phyloP scores from a whole-genome alignment of 148 eudicot genomes.

The Rhododendron molle region DNA sequence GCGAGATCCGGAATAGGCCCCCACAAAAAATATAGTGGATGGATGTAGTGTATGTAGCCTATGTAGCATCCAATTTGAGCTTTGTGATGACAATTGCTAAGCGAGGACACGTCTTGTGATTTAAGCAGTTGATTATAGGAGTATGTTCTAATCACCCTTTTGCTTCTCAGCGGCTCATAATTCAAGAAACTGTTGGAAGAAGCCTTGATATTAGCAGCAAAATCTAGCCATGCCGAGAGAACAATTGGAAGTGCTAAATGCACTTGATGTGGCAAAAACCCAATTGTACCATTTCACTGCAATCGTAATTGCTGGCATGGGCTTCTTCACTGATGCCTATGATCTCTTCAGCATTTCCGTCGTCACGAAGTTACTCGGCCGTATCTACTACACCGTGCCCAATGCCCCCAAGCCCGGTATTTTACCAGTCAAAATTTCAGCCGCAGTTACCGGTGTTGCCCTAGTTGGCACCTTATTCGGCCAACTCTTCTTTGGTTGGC shows the following conservation, averaged over 20 bases:
- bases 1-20: too few species aligned
- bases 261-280: constrained; percentile 25
- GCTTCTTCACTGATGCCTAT: constrained; percentile 31
- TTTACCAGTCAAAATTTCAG: constrained; percentile 19
- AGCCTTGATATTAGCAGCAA: not conserved
- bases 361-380: constrained; percentile 34
- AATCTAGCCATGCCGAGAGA: constrained; percentile 14
- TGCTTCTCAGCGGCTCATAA: not conserved
- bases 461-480: constrained; percentile 34
- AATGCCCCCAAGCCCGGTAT: constrained; percentile 10
- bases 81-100: too few species aligned
- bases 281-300: not conserved
- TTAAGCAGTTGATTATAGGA: too few species aligned
- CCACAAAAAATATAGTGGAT: too few species aligned
- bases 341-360: constrained; percentile 30
- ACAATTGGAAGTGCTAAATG: constrained; percentile 27
- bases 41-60: too few species aligned
- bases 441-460: constrained; percentile 30
- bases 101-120: too few species aligned
- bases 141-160: not conserved
- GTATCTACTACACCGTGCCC: constrained; percentile 18
- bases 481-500: constrained; percentile 22
- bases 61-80: too few species aligned
- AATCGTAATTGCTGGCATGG: not conserved
- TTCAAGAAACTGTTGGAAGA: not conserved